These are phyloP conservation scores for Cordia subcordata DNA, from an alignment of 257 asterid species.

Conservation along the genomic window DNA sequence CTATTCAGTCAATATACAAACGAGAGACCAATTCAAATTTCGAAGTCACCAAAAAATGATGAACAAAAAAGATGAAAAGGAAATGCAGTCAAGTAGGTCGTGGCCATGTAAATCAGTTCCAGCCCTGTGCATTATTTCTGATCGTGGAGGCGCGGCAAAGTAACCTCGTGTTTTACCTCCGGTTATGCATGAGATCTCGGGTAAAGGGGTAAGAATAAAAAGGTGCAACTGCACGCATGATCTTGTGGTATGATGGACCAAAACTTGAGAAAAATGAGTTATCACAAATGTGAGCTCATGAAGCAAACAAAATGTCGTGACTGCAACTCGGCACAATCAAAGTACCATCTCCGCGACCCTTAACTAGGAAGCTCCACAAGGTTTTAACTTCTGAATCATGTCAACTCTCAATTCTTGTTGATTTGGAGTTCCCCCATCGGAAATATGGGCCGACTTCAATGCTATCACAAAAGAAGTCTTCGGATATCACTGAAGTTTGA, in stretches of 20 bases:
- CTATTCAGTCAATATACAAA: too few relatives aligned
- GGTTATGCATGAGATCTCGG: background rate
- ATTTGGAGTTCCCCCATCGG: background rate
- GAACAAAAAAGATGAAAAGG: too few relatives aligned
- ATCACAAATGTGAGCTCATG: background rate
- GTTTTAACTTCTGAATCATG: too few relatives aligned
- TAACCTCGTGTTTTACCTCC: too few relatives aligned
- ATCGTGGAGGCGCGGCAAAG: background rate
- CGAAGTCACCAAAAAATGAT: too few relatives aligned
- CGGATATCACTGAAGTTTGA: slow-evolving; percentile 77
- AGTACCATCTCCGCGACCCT: background rate
- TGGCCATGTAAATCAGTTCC: background rate
- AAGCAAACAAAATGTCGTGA: background rate
- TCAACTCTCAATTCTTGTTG: background rate
- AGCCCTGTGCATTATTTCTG: background rate
- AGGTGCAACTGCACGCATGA: background rate
- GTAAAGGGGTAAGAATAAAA: background rate
- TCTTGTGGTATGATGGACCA: background rate
- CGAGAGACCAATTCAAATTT: too few relatives aligned
- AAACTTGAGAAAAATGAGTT: background rate
- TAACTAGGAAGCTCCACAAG: too few relatives aligned
- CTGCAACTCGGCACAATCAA: background rate
- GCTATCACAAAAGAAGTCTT: slow-evolving; percentile 64
- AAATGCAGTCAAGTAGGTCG: too few relatives aligned
- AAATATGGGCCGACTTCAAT: background rate